Evolutionary conservation across 345 rosid genomes (phyloP).

Genomic region (Citrus maxima): DNA sequence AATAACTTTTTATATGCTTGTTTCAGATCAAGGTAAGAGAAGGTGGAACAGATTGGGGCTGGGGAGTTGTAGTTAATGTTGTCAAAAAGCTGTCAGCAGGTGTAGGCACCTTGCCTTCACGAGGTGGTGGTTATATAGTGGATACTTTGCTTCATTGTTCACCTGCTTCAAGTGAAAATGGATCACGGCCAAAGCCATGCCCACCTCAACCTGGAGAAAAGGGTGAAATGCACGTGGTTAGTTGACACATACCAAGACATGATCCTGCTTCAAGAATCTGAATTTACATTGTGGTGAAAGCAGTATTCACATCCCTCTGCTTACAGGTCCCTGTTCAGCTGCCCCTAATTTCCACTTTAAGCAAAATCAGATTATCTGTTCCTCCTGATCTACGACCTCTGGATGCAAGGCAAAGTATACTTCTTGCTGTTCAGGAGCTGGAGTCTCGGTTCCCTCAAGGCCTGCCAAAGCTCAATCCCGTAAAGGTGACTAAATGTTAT

Average conservation of each 20-base stretch:
- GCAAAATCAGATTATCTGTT: slow-evolving; percentile 73
- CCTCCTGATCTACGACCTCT: slow-evolving; percentile 90
- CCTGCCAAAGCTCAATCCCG: slow-evolving; percentile 97
- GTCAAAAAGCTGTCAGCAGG: slow-evolving; percentile 71
- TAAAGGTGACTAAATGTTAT: slow-evolving; percentile 48
- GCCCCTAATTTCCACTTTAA: slow-evolving; percentile 74
- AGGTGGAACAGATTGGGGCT: slow-evolving; percentile 98
- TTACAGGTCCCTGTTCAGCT: slow-evolving; percentile 91
- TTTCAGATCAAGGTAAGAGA: slow-evolving; percentile 88
- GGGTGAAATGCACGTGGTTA: slow-evolving; percentile 99
- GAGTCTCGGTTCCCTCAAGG: slow-evolving; percentile 82
- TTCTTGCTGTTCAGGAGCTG: slow-evolving; percentile 84
- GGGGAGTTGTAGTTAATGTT: slow-evolving; percentile 98
- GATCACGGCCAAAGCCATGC: slow-evolving; percentile 85
- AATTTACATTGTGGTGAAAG: slow-evolving; percentile 3
- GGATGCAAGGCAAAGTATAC: slow-evolving; percentile 94
- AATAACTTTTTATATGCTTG: slow-evolving; percentile 11
- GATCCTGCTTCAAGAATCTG: background rate
- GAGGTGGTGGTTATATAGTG: slow-evolving; percentile 75
- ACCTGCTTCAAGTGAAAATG: slow-evolving; percentile 75
- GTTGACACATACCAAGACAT: slow-evolving; percentile 24
- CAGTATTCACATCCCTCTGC: slow-evolving; percentile 22
- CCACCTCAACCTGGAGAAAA: slow-evolving; percentile 92
- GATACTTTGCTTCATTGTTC: slow-evolving; percentile 95
- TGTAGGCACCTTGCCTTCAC: slow-evolving; percentile 49